A percentile compares a stretch with the other conserved stretches of the same genome.
Conservation (phyloP, 2,329 filamentous ascomycete genomes). For the Fusarium tuaranense region DNA sequence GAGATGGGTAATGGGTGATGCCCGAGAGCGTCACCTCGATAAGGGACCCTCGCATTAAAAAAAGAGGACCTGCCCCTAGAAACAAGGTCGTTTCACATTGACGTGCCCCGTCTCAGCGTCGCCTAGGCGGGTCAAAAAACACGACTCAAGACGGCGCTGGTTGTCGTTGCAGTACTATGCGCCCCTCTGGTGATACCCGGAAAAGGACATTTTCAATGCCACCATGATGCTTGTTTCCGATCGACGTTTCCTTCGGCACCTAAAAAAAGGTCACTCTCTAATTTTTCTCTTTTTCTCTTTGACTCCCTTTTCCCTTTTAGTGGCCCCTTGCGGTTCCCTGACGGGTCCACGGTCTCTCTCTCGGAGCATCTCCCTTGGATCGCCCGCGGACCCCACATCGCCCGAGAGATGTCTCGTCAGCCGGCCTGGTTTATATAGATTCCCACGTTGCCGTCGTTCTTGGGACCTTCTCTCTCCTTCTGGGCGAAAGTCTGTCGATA, state of each 20-base stretch:
- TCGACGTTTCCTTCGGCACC: slow-evolving; percentile 33
- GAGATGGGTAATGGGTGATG: background rate
- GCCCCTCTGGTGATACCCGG: background rate
- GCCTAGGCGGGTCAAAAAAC: slow-evolving; percentile 30
- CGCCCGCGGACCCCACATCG: slow-evolving; percentile 40
- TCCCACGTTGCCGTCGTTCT: slow-evolving; percentile 36
- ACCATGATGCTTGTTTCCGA: slow-evolving; percentile 12
- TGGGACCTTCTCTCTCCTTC: slow-evolving; percentile 20
- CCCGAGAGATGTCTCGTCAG: slow-evolving; percentile 38
- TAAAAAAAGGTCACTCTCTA: slow-evolving; percentile 37
- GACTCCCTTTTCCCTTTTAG: slow-evolving; percentile 14
- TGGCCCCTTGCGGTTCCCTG: slow-evolving; percentile 23
- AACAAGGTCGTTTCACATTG: slow-evolving; percentile 41
- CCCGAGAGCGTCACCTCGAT: background rate
- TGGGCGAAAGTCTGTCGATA: slow-evolving; percentile 19
- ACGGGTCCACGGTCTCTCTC: slow-evolving; percentile 41
- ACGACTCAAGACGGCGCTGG: slow-evolving; percentile 35
- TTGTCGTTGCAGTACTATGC: slow-evolving; percentile 12
- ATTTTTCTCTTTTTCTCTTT: background rate
- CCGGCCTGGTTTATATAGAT: slow-evolving; percentile 42
- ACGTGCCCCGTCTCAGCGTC: slow-evolving; percentile 41
- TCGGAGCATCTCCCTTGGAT: slow-evolving; percentile 40
- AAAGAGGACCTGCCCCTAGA: slow-evolving; percentile 31
- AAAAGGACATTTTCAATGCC: slow-evolving; percentile 25
- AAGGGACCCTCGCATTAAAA: slow-evolving; percentile 28